A percentile compares a stretch with the other conserved stretches of the same genome.
Conservation (phyloP, 2,329 filamentous ascomycete species). For the Curvularia verruculosa region DNA sequence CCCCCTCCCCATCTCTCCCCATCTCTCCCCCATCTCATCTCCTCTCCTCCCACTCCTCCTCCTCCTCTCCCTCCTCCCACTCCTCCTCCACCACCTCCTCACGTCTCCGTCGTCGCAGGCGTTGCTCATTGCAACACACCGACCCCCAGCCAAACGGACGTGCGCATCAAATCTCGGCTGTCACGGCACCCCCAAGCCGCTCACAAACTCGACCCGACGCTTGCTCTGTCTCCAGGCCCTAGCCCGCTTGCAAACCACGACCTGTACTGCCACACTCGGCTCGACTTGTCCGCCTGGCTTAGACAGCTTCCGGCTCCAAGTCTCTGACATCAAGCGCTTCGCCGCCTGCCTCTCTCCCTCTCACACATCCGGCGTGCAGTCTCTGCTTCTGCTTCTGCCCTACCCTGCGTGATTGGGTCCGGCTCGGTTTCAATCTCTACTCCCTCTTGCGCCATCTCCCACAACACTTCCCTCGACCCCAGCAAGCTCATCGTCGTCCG, state of each 20-base stretch:
- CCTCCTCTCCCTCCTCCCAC: constrained; percentile 14
- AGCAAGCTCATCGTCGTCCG: constrained; percentile 24
- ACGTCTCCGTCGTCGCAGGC: constrained; percentile 25
- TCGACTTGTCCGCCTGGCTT: constrained; percentile 12
- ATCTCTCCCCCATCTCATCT: neutral
- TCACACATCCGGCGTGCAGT: constrained; percentile 13
- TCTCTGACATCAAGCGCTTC: constrained; percentile 17
- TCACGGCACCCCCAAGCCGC: constrained; percentile 16
- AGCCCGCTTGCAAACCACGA: constrained; percentile 9
- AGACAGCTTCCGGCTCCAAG: neutral
- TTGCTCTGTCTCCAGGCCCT: constrained; percentile 17
- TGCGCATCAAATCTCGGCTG: constrained; percentile 18
- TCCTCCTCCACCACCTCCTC: constrained; percentile 16
- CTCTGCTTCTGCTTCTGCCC: constrained; percentile 15
- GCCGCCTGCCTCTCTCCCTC: constrained; percentile 11
- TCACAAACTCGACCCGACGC: constrained; percentile 15
- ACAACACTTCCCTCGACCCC: constrained; percentile 16
- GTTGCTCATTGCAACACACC: constrained; percentile 27
- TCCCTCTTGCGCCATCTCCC: constrained; percentile 15
- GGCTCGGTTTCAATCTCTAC: constrained; percentile 21
- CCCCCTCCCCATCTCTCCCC: constrained; percentile 1
- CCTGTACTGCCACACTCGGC: constrained; percentile 8
- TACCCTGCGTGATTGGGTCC: constrained; percentile 20
- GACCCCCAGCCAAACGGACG: constrained; percentile 15
- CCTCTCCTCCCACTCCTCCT: constrained; percentile 13